Evolutionary conservation across 2,329 filamentous ascomycete genomes (phyloP).

Genomic region (Trichoderma hamatum): DNA sequence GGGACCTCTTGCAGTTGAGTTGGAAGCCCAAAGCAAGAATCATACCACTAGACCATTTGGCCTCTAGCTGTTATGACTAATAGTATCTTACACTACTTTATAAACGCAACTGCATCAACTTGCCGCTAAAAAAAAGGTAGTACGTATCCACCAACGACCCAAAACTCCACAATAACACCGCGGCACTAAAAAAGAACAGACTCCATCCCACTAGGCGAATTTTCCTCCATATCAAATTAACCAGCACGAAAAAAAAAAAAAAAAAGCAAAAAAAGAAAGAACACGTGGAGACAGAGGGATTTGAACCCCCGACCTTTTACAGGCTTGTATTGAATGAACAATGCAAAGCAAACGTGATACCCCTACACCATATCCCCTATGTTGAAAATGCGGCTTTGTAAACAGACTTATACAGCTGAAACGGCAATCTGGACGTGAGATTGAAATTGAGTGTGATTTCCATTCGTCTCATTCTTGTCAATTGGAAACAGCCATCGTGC

Average conservation of each 20-base stretch:
- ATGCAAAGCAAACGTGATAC: conserved; percentile 23
- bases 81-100: rapidly evolving
- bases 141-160: not conserved
- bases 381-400: not conserved
- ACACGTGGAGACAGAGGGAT: conserved; percentile 20
- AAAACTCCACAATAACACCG: not conserved
- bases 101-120: not conserved
- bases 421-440: no score
- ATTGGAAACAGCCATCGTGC: not conserved
- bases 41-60: conserved; percentile 30
- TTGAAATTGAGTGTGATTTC: no score
- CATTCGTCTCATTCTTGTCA: not conserved
- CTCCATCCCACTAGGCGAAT: not conserved
- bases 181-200: conserved; percentile 1
- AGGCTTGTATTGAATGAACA: not conserved
- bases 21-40: conserved; percentile 28
- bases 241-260: not conserved
- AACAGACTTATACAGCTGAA: not conserved
- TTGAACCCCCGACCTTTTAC: conserved; percentile 21
- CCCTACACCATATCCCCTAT: conserved; percentile 22
- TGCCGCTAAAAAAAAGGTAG: not conserved
- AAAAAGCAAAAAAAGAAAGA: conserved; percentile 1
- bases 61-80: conserved; percentile 21
- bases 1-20: conserved; percentile 29
- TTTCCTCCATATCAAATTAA: not conserved